Evolutionary conservation across 768 basidiomycete species (phyloP).

Genomic region (Calocybe gangraenosa): DNA sequence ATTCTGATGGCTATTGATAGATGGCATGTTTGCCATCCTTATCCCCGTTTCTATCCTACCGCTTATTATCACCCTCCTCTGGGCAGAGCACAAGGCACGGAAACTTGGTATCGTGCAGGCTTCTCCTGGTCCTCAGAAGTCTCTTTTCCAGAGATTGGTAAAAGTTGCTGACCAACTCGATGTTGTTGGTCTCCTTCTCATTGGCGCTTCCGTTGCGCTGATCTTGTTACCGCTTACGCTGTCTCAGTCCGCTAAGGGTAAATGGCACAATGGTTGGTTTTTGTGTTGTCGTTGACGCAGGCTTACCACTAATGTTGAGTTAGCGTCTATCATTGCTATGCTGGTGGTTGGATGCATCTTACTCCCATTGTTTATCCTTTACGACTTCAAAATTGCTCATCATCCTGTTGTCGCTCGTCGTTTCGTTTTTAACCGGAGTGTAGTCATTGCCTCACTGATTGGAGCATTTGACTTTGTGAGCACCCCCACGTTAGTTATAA

Average conservation of each 20-base stretch:
- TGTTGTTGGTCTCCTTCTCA: slow-evolving; percentile 44
- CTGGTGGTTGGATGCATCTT: slow-evolving; percentile 42
- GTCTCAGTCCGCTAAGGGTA: slow-evolving; percentile 29
- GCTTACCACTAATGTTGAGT: slow-evolving; percentile 4
- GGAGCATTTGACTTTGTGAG: slow-evolving; percentile 62
- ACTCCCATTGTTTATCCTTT: slow-evolving; percentile 38
- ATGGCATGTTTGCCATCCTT: slow-evolving; percentile 57
- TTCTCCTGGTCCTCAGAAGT: neutral
- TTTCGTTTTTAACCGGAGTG: slow-evolving; percentile 54
- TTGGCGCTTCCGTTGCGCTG: slow-evolving; percentile 45
- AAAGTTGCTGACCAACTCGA: slow-evolving; percentile 36
- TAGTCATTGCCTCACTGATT: slow-evolving; percentile 55
- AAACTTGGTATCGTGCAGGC: slow-evolving; percentile 25
- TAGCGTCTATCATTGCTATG: slow-evolving; percentile 51
- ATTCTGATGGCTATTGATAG: no score
- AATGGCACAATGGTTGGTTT: slow-evolving; percentile 40
- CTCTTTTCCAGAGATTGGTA: slow-evolving; percentile 18
- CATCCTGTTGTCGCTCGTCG: slow-evolving; percentile 58
- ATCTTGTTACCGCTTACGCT: slow-evolving; percentile 56
- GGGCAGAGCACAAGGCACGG: slow-evolving; percentile 48
- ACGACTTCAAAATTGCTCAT: slow-evolving; percentile 47
- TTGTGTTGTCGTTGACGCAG: neutral
- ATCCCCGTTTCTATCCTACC: slow-evolving; percentile 47
- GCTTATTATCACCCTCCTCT: slow-evolving; percentile 49
- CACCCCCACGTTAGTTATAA: neutral